Conservation (phyloP, 2,329 filamentous ascomycete genomes). For the Neophaeococcomyces mojaviensis region DNA sequence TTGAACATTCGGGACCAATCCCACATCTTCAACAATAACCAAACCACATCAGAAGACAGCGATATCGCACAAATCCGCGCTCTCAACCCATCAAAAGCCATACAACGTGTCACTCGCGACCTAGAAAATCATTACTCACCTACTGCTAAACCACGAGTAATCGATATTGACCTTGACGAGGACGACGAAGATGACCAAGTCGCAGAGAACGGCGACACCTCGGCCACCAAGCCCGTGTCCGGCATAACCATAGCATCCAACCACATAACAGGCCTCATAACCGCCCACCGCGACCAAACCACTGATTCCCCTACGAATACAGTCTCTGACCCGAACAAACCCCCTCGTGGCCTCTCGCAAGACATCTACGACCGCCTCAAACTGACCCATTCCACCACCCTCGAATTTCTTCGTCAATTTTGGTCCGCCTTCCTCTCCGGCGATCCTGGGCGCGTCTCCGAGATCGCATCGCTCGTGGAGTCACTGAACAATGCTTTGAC, state of each 20-base stretch:
- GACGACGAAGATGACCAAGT: slow-evolving; percentile 18
- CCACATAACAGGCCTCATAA: slow-evolving; percentile 52
- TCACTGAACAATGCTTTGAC: slow-evolving; percentile 69
- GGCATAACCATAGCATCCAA: slow-evolving; percentile 55
- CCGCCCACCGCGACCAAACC: slow-evolving; percentile 49
- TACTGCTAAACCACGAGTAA: slow-evolving; percentile 16
- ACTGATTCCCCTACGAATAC: slow-evolving; percentile 9
- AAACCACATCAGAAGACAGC: slow-evolving; percentile 30
- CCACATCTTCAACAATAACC: slow-evolving; percentile 60
- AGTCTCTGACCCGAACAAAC: slow-evolving; percentile 26
- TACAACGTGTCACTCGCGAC: slow-evolving; percentile 16
- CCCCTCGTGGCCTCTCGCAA: slow-evolving; percentile 41
- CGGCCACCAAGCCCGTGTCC: slow-evolving; percentile 40
- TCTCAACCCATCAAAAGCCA: slow-evolving; percentile 18
- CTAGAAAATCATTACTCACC: slow-evolving; percentile 14
- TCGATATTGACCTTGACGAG: slow-evolving; percentile 18
- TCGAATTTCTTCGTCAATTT: slow-evolving; percentile 96
- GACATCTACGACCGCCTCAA: slow-evolving; percentile 55
- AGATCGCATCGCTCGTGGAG: slow-evolving; percentile 74
- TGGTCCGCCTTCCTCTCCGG: slow-evolving; percentile 89
- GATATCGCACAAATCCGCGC: slow-evolving; percentile 25
- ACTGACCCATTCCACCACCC: slow-evolving; percentile 82
- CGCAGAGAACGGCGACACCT: slow-evolving; percentile 36
- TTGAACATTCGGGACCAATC: slow-evolving; percentile 85
- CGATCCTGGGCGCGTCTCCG: slow-evolving; percentile 68